A percentile compares a stretch with the other conserved stretches of the same genome.
phyloP scores from a whole-genome alignment of 2,329 filamentous ascomycete species.

The Trichoderma breve region DNA sequence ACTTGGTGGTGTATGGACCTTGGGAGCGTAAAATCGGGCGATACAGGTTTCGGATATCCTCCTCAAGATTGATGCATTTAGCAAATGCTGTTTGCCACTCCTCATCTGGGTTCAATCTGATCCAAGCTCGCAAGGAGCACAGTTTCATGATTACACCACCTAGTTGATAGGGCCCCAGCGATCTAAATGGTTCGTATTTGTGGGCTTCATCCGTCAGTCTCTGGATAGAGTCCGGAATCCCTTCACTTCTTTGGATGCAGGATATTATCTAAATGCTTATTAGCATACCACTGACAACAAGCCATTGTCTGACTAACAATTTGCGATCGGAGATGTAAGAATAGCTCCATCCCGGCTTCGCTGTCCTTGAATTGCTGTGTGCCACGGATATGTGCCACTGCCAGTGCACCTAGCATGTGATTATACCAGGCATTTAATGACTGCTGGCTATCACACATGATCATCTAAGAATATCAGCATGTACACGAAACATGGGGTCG shows the following conservation, averaged over 20 bases:
- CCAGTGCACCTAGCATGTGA: neutral
- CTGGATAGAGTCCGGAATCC: neutral
- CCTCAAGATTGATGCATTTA: neutral
- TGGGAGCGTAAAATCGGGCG: neutral
- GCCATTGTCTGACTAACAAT: neutral
- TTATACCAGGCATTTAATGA: neutral
- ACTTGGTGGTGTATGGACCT: neutral
- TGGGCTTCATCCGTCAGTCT: neutral
- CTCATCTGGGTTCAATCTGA: neutral
- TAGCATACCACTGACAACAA: neutral
- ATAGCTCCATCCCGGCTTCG: neutral
- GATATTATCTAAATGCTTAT: neutral
- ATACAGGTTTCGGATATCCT: neutral
- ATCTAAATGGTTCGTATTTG: neutral
- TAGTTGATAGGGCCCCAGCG: neutral
- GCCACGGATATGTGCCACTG: neutral
- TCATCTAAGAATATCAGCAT: neutral
- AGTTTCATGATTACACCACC: neutral
- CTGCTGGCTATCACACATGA: neutral
- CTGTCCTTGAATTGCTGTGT: neutral
- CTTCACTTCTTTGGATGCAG: neutral
- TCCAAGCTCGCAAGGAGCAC: neutral
- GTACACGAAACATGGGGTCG: neutral
- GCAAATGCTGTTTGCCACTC: neutral
- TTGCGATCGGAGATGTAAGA: neutral